A percentile compares a stretch with the other conserved stretches of the same genome.
Conservation (phyloP, 1,284 basidiomycete genomes). For the Papiliotrema laurentii region DNA sequence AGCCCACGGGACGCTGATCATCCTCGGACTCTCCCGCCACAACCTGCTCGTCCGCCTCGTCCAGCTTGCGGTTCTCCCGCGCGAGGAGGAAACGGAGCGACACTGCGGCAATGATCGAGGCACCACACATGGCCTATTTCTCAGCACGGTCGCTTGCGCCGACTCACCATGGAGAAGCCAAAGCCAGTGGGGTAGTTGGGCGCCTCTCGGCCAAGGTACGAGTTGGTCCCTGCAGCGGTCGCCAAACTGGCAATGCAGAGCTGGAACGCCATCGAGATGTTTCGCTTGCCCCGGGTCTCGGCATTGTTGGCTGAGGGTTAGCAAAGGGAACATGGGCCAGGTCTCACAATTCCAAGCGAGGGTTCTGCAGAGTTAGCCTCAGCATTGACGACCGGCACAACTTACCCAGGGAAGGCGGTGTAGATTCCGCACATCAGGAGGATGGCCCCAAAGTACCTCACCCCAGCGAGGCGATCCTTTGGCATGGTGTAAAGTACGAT, state of each 20-base stretch:
- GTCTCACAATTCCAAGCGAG: slow-evolving; percentile 11
- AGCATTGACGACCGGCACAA: no score
- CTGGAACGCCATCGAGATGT: slow-evolving; percentile 17
- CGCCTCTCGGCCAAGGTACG: slow-evolving; percentile 11
- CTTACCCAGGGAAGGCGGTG: slow-evolving; percentile 6
- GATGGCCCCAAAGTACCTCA: slow-evolving; percentile 17
- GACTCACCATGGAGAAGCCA: no score
- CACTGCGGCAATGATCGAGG: not conserved
- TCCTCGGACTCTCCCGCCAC: no score
- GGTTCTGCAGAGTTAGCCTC: no score
- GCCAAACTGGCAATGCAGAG: slow-evolving; percentile 14
- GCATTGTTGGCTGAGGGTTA: slow-evolving; percentile 14
- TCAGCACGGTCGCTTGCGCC: no score
- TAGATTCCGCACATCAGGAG: slow-evolving; percentile 6
- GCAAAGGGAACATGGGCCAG: not conserved
- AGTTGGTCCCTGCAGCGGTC: slow-evolving; percentile 15
- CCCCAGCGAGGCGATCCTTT: slow-evolving; percentile 13
- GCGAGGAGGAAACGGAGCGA: no score
- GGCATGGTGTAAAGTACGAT: slow-evolving; percentile 20
- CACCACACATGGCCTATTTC: not conserved
- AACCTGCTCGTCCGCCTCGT: no score
- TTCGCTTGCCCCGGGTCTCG: slow-evolving; percentile 15
- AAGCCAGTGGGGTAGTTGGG: no score
- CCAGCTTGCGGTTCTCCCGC: no score
- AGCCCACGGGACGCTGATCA: no score